Evolutionary conservation across 257 asterid species (phyloP).

Genomic region (Przewalskia tangutica): DNA sequence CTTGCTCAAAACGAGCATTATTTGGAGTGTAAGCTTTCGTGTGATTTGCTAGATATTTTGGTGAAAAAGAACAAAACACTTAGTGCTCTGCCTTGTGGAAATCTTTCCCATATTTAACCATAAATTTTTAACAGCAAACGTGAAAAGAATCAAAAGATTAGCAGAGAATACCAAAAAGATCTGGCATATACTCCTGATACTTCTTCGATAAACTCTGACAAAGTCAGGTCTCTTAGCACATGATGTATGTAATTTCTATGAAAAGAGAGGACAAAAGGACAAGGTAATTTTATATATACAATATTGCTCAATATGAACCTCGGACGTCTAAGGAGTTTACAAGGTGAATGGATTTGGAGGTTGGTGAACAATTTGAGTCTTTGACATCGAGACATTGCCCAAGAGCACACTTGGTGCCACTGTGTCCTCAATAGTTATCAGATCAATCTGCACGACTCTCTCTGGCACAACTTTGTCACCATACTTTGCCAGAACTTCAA

Average conservation of each 20-base stretch:
- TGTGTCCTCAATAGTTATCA: slow-evolving; percentile 51
- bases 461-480: slow-evolving; percentile 85
- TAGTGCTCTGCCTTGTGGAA: neutral
- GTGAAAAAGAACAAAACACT: neutral
- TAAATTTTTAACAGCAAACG: neutral
- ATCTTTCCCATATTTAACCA: neutral
- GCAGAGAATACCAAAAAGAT: neutral
- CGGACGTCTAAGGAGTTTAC: slow-evolving; percentile 18
- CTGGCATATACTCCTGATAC: slow-evolving; percentile 8
- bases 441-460: slow-evolving; percentile 70
- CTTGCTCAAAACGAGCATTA: neutral
- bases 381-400: slow-evolving; percentile 61
- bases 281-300: slow-evolving; percentile 15
- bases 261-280: neutral
- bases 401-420: slow-evolving; percentile 33
- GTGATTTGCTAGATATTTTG: neutral
- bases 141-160: neutral
- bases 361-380: slow-evolving; percentile 39
- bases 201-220: neutral
- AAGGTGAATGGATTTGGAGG: slow-evolving; percentile 59
- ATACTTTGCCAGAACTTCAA: slow-evolving; percentile 88
- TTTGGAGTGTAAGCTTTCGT: neutral
- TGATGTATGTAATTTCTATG: neutral
- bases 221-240: neutral
- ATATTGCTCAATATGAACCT: slow-evolving; percentile 5